Evolutionary conservation across 2,329 filamentous ascomycete genomes (phyloP).

Genomic region (Coleophoma cylindrospora): DNA sequence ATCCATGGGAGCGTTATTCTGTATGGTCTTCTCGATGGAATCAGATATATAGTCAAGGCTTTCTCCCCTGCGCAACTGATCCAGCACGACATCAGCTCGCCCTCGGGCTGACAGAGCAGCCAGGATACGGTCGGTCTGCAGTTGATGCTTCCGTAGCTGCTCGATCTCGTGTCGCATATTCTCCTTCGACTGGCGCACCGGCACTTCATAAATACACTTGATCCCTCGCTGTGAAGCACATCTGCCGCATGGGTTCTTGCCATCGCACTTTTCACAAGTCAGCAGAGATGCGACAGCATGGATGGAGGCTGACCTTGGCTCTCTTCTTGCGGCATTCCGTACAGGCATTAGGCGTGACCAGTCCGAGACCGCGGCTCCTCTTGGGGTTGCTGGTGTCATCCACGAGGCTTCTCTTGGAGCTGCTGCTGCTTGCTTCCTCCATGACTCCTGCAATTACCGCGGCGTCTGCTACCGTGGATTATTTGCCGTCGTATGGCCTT

Average conservation of each 20-base stretch:
- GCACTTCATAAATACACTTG: conserved; percentile 57
- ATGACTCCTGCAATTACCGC: not conserved
- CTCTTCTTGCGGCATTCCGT: conserved; percentile 13
- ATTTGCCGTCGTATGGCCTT: too few species aligned
- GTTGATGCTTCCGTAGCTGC: conserved; percentile 46
- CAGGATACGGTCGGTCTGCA: conserved; percentile 49
- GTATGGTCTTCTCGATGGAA: conserved; percentile 38
- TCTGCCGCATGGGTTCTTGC: conserved; percentile 41
- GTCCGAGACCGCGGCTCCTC: conserved; percentile 5
- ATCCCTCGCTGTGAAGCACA: conserved; percentile 47
- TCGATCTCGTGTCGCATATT: conserved; percentile 56
- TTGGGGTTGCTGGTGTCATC: conserved; percentile 2
- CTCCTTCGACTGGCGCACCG: conserved; percentile 60
- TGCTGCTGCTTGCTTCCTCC: not conserved
- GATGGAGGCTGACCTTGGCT: conserved; percentile 5
- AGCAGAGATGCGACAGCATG: not conserved
- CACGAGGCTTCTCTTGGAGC: not conserved
- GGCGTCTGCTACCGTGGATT: too few species aligned
- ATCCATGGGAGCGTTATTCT: conserved; percentile 20
- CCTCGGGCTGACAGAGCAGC: conserved; percentile 37
- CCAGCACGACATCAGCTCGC: conserved; percentile 42
- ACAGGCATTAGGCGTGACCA: conserved; percentile 13
- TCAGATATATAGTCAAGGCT: conserved; percentile 50
- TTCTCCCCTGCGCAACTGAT: conserved; percentile 47
- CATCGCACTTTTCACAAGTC: conserved; percentile 47